Percentiles rank a stretch among this genome's conserved stretches.
These are phyloP conservation scores for Coemansia sp. DNA, from an alignment of 192 early-diverging fungal species.

Conservation along the genomic window DNA sequence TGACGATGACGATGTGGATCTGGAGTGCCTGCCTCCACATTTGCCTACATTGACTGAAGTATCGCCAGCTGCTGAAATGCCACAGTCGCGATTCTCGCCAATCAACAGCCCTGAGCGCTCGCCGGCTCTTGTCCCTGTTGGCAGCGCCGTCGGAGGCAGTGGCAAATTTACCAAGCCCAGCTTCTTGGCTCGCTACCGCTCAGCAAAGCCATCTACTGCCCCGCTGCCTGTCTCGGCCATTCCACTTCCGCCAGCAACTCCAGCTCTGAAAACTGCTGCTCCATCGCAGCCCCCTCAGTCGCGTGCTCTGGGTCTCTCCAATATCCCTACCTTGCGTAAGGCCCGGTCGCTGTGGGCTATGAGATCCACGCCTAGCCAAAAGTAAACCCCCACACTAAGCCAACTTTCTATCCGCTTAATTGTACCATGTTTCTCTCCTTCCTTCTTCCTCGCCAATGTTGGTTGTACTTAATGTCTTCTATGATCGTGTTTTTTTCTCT, in stretches of 20 bases:
- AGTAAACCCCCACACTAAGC: not conserved
- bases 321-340: conserved; percentile 36
- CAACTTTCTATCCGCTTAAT: too few relatives aligned
- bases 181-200: conserved; percentile 23
- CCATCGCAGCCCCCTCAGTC: not conserved
- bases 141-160: conserved; percentile 1
- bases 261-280: not conserved
- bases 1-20: not conserved
- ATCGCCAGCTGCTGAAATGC: conserved; percentile 1
- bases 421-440: not conserved
- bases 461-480: not conserved
- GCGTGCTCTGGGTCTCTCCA: conserved; percentile 10
- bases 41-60: not conserved
- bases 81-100: conserved; percentile 35
- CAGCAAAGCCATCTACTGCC: conserved; percentile 10
- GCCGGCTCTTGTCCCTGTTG: conserved; percentile 5
- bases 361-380: conserved; percentile 7
- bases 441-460: not conserved
- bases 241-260: conserved; percentile 25
- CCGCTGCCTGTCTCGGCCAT: conserved; percentile 30
- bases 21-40: not conserved
- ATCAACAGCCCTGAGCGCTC: conserved; percentile 31
- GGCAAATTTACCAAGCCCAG: conserved; percentile 20
- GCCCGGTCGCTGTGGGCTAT: conserved; percentile 44
- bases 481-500: conserved; percentile 2